phyloP scores from a whole-genome alignment of 805 yeast genomes.

The Ogataea populi-albae region DNA sequence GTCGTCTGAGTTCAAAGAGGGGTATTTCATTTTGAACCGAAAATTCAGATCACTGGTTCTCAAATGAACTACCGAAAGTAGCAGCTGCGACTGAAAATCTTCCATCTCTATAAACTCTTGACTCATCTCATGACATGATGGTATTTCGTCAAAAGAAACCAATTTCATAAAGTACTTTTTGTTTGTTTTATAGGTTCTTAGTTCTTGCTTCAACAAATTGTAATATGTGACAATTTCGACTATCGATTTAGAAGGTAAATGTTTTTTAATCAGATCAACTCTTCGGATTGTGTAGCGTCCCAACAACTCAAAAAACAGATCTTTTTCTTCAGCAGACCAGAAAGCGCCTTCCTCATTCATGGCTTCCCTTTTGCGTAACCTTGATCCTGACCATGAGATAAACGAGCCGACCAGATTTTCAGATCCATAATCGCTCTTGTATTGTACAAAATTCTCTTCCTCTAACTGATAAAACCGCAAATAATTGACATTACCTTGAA shows the following conservation, averaged over 20 bases:
- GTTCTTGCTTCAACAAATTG: slow-evolving; percentile 32
- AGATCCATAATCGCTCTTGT: slow-evolving; percentile 11
- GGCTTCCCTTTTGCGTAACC: slow-evolving; percentile 6
- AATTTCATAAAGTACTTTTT: slow-evolving; percentile 21
- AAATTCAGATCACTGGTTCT: slow-evolving; percentile 14
- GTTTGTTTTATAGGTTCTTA: slow-evolving; percentile 27
- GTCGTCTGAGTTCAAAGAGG: slow-evolving; percentile 5
- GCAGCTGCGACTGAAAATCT: slow-evolving; percentile 28
- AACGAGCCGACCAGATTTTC: slow-evolving; percentile 19
- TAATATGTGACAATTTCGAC: slow-evolving; percentile 48
- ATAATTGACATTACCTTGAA: slow-evolving; percentile 24
- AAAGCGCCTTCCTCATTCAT: slow-evolving; percentile 31
- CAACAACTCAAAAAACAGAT: slow-evolving; percentile 46
- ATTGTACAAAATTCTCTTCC: slow-evolving; percentile 7
- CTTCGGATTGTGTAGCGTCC: slow-evolving; percentile 48
- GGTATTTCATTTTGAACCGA: slow-evolving; percentile 12
- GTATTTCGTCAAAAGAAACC: slow-evolving; percentile 43
- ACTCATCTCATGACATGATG: slow-evolving; percentile 52
- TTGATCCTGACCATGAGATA: slow-evolving; percentile 13
- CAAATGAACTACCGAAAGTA: slow-evolving; percentile 11
- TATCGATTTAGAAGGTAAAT: slow-evolving; percentile 40
- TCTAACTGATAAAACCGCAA: slow-evolving; percentile 13
- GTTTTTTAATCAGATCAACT: slow-evolving; percentile 37
- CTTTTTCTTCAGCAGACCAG: slow-evolving; percentile 52
- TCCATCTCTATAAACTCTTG: slow-evolving; percentile 42